phyloP scores from a whole-genome alignment of 2,329 filamentous ascomycete genomes.

The Talaromyces sp. region DNA sequence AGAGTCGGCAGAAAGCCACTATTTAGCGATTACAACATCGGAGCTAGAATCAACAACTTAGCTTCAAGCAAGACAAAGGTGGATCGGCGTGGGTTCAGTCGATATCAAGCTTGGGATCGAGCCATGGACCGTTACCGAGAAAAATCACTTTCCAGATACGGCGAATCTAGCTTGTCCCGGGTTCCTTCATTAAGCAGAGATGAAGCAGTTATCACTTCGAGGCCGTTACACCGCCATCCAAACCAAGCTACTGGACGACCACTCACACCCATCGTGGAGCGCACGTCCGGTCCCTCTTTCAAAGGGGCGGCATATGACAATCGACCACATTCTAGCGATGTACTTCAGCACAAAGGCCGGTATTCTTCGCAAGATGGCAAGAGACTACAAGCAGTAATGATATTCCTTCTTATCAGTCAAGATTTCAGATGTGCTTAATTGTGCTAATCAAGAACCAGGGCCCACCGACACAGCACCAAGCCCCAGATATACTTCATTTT shows the following conservation, averaged over 20 bases:
- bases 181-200: not conserved
- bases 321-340: slow-evolving; percentile 12
- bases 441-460: slow-evolving; percentile 24
- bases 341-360: not conserved
- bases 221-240: not conserved
- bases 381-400: slow-evolving; percentile 10
- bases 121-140: slow-evolving; percentile 41
- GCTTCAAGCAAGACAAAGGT: slow-evolving; percentile 29
- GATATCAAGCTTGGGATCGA: slow-evolving; percentile 48
- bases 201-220: not conserved
- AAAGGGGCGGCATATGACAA: not conserved
- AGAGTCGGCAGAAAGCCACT: slow-evolving; percentile 15
- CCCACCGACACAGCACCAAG: slow-evolving; percentile 21
- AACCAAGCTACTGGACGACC: not conserved
- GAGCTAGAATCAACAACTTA: not conserved
- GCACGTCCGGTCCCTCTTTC: not conserved
- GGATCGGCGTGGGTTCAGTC: slow-evolving; percentile 45
- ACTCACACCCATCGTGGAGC: slow-evolving; percentile 11
- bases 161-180: not conserved
- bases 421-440: not conserved
- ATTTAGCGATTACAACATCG: not conserved
- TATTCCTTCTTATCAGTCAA: not conserved
- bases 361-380: not conserved
- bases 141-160: slow-evolving; percentile 12
- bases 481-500: slow-evolving; percentile 24